Percentiles rank a stretch among this genome's conserved stretches.
Evolutionary conservation across 2,329 filamentous ascomycete species (phyloP).

Genomic region (Furcasterigmium sp.): DNA sequence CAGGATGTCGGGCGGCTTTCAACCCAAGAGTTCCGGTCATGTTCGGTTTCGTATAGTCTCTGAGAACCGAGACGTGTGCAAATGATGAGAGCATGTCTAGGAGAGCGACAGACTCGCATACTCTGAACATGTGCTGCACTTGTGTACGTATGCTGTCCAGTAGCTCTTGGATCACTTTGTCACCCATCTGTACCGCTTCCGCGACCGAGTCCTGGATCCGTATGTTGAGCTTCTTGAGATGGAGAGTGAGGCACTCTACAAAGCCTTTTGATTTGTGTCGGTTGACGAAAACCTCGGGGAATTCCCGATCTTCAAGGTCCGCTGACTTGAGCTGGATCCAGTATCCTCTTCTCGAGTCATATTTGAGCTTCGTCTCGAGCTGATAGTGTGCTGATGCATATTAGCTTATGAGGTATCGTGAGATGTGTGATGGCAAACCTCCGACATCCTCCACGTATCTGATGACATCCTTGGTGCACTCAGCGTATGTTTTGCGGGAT

Average conservation of each 20-base stretch:
- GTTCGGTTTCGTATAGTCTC: slow-evolving; percentile 59
- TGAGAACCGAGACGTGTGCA: slow-evolving; percentile 63
- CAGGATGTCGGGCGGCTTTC: slow-evolving; percentile 70
- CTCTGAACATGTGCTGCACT: slow-evolving; percentile 70
- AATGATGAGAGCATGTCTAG: slow-evolving; percentile 83
- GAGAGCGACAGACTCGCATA: slow-evolving; percentile 81
- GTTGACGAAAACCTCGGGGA: slow-evolving; percentile 75
- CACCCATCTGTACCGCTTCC: slow-evolving; percentile 79
- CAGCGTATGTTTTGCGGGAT: slow-evolving; percentile 82
- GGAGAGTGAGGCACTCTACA: slow-evolving; percentile 83
- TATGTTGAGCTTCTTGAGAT: slow-evolving; percentile 74
- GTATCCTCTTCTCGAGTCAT: slow-evolving; percentile 72
- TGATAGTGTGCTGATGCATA: slow-evolving; percentile 43
- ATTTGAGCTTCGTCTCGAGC: slow-evolving; percentile 64
- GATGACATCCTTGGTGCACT: slow-evolving; percentile 73
- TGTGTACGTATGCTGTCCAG: slow-evolving; percentile 67
- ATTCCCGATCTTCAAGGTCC: slow-evolving; percentile 53
- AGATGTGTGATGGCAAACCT: slow-evolving; percentile 47
- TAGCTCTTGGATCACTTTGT: slow-evolving; percentile 67
- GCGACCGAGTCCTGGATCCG: slow-evolving; percentile 76
- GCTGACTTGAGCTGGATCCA: slow-evolving; percentile 62
- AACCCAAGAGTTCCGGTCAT: slow-evolving; percentile 65
- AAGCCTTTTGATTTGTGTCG: slow-evolving; percentile 64
- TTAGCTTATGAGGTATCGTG: too few relatives aligned
- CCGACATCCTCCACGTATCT: slow-evolving; percentile 64